Evolutionary conservation across 2,329 filamentous ascomycete species (phyloP).

Genomic region (Mycosphaerella sp.): DNA sequence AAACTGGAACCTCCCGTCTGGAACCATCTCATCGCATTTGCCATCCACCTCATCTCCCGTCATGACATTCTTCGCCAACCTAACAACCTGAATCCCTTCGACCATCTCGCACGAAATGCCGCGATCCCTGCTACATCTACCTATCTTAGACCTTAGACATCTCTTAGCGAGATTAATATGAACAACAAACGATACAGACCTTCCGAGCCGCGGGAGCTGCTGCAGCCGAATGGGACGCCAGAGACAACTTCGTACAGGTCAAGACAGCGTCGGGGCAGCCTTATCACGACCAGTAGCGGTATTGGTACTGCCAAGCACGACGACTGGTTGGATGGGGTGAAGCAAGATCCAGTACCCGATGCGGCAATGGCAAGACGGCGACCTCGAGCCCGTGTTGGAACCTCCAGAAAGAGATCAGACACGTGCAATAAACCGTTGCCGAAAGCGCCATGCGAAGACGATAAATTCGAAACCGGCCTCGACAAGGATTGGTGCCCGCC

Average conservation of each 20-base stretch:
- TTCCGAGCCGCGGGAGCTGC: neutral
- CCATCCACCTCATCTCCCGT: neutral
- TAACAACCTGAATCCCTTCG: no score
- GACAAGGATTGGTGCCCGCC: conserved; percentile 2
- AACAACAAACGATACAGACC: neutral
- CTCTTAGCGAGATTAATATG: neutral
- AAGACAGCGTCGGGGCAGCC: neutral
- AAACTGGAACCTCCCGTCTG: neutral
- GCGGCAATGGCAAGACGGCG: neutral
- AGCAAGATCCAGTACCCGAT: neutral
- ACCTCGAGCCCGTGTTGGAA: neutral
- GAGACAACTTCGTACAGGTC: neutral
- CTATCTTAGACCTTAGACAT: neutral
- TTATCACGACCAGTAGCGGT: neutral
- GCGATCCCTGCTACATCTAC: neutral
- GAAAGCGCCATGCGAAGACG: neutral
- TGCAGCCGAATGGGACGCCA: neutral
- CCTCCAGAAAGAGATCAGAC: neutral
- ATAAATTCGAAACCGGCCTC: neutral
- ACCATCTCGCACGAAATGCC: no score
- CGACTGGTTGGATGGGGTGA: neutral
- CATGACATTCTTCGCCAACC: no score
- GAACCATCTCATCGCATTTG: neutral
- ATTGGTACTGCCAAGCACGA: neutral
- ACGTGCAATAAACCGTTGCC: neutral